Evolutionary conservation across 192 early-diverging fungal genomes (phyloP), one percentile per base, ranked within the genome.

Genomic region (Podochytrium sp.): DNA sequence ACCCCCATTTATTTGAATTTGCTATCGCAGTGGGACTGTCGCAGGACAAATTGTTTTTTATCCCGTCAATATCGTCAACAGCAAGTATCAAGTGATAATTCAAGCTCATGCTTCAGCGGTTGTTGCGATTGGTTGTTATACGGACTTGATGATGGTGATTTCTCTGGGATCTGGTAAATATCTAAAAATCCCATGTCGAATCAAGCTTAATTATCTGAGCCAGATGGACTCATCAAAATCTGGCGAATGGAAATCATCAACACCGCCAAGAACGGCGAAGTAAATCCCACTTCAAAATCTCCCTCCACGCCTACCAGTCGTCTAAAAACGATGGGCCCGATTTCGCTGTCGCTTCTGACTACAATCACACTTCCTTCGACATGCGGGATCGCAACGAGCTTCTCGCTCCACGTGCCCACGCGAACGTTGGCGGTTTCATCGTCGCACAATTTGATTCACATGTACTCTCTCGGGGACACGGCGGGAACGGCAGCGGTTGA

Each of bases 41-140:
- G 77, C 75, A 16, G 85, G 85, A 2, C 85, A 87, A 65, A 78
- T 87, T 70, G 74, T 83, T 2, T 14, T 83, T 0, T 49, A 78
- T 18, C 78, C 80, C 71, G 59, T 84, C 25, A 58, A 78, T 56
- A 49, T 73, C 32, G 32, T 53, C 14, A 55, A 51, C 10, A 75
- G 78, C 2, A 70, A 55, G 38, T 79, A 82, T 56, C 66, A 78
- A 53, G 62, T 79, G 3, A 57, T 79, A 30, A 35, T 74, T 23
- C 74, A 82, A 73, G 84, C 81, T 0, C 84, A 80, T 75, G 51
- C 75, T 5, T 71, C 56, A 29, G 73, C 78, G 43, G 61, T 81
- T n/a, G 47, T 62, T 14, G 37, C 49, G 25, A 71, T 81, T 27
- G 20, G 29, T n/a, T 80, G 33, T 42, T 62, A 81, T 50, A 35